Base-by-base conservation (phyloP, 495 filamentous ascomycete genomes). In the Tuber magnatum region DNA sequence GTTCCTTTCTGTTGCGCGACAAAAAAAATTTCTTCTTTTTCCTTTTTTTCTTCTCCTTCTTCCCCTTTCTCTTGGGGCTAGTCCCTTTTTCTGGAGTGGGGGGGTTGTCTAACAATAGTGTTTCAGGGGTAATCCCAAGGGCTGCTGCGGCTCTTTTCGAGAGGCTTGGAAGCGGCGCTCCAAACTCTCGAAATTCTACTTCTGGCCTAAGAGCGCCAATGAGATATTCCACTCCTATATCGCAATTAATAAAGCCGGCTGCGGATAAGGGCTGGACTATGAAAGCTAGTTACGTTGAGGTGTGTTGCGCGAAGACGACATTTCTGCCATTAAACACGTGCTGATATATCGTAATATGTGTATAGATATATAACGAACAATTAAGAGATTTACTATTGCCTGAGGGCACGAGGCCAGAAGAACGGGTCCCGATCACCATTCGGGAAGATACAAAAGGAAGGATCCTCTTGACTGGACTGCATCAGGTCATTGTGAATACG, bases 251-350 rank as follows among this genome's bases (percentile, higher is more conserved):
- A 38, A 88, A 87, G 79, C 69, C 73, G 65, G 80, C 82, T 76
- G 77, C 82, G 32, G 93, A 97, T 42, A 94, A 92, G 86, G 93
- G 87, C 77, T 99, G 95, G 95, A 92, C 91, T 71, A 85, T 99
- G 83, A 96, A 92, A 84, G 95, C 95, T 10, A 97, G 93, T 18
- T 99, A 99, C 81, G 94, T 99, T 71, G 95, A 99, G 86, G 90
- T 92, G 84, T 71, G 85, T 75, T 73, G 69, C 20, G 65, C 51
- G 69, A 39, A 14, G 42, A 18, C 68, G 24, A 71, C 71, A 65
- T 61, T 75, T 77, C 71, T 24, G 44, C n/a, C 40, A 38, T 70
- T 10, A 68, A 51, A 43, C 42, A 35, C 12, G 51, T 74, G 71
- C 71, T 83, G 68, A 82, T 80, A 82, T 80, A 38, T 71, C 56